phyloP scores from a whole-genome alignment of 352 stramenopile genomes.

The Peronospora belbahrii region DNA sequence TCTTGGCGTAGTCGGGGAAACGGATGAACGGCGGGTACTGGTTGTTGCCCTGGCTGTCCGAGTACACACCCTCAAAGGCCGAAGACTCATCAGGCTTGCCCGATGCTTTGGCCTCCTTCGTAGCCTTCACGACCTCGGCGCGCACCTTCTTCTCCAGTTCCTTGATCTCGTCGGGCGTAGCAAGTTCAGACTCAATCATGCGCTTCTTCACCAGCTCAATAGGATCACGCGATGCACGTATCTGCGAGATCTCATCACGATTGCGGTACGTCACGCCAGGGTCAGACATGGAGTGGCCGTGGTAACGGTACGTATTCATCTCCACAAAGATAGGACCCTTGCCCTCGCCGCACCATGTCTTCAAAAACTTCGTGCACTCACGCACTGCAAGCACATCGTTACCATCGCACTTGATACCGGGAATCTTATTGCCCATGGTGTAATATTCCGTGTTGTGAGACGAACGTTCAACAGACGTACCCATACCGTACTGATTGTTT shows the following conservation, averaged over 20 bases:
- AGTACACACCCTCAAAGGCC: constrained; percentile 87
- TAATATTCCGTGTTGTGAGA: constrained; percentile 98
- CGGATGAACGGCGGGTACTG: constrained; percentile 94
- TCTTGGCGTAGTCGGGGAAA: constrained; percentile 95
- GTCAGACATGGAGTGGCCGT: constrained; percentile 99
- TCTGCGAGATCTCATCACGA: constrained; percentile 99
- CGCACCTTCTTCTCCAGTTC: constrained; percentile 98
- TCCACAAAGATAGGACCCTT: constrained; percentile 99
- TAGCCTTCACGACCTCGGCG: constrained; percentile 94
- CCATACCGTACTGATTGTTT: constrained; percentile 99
- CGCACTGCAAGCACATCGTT: constrained; percentile 98
- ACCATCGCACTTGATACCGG: constrained; percentile 97
- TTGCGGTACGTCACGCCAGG: constrained; percentile 99
- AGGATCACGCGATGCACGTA: constrained; percentile 95
- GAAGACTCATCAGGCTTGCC: constrained; percentile 37
- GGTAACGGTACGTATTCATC: constrained; percentile 99
- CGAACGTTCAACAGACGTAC: constrained; percentile 95
- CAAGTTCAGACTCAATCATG: constrained; percentile 91
- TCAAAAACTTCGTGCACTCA: constrained; percentile 95
- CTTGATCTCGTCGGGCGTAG: constrained; percentile 97
- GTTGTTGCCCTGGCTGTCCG: constrained; percentile 83
- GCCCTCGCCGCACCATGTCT: constrained; percentile 92
- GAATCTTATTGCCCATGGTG: constrained; percentile 99
- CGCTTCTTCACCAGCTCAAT: constrained; percentile 99
- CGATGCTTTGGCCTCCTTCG: constrained; percentile 88